Conservation (phyloP, 257 asterid genomes). For the Jacaranda mimosifolia region DNA sequence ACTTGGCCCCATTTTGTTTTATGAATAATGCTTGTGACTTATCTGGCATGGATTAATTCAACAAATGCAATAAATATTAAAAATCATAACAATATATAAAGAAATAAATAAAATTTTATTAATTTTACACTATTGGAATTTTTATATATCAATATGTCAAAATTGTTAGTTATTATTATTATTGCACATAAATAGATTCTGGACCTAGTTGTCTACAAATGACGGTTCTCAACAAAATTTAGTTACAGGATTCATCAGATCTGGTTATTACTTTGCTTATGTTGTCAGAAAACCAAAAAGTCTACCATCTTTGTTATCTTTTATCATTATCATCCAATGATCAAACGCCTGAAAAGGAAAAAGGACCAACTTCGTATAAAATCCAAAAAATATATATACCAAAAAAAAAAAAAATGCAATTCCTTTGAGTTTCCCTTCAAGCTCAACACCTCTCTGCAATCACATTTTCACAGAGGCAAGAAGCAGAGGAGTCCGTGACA, state of each 20-base stretch:
- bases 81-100: background rate
- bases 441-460: too few species aligned
- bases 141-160: too few species aligned
- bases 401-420: slow-evolving; percentile 26
- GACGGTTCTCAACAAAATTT: background rate
- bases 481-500: too few species aligned
- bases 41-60: background rate
- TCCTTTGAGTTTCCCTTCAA: too few species aligned
- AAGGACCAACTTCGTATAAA: slow-evolving; percentile 16
- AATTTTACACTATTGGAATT: too few species aligned
- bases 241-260: background rate
- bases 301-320: slow-evolving; percentile 15
- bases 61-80: background rate
- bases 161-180: too few species aligned
- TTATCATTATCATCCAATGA: background rate
- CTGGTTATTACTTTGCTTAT: background rate
- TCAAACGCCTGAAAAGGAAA: slow-evolving; percentile 4
- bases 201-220: background rate
- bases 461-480: too few species aligned
- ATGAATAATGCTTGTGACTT: background rate
- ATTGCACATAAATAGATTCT: background rate
- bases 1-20: background rate
- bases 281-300: background rate
- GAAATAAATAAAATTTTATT: too few species aligned
- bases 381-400: slow-evolving; percentile 33